Base-by-base conservation (phyloP, 352 stramenopile species). In the Salisapilia sapeloensis region DNA sequence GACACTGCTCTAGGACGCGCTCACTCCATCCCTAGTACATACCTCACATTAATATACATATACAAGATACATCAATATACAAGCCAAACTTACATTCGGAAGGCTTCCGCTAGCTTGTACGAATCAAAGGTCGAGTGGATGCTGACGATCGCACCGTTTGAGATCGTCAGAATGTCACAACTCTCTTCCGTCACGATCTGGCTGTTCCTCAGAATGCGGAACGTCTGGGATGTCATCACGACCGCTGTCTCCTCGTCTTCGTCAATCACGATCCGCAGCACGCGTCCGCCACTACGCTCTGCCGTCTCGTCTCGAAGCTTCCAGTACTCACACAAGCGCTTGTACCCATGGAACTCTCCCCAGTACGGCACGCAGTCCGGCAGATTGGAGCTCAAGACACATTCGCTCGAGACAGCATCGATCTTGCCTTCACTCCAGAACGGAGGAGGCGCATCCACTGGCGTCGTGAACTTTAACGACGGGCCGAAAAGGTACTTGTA, bases 91-190 rank as follows among this genome's bases (percentile, higher is more conserved):
- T 75, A 90, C 75, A 81, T 85, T 56, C 56, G 54, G 48, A 90
- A 90, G 28, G 75, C 65, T 38, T 82, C 58, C 12, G 75, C 70
- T 33, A 90, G 72, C 44, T 69, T 65, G 47, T 66, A 69, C 50
- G 75, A 90, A 55, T 90, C 75, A 34, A 87, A 90, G 27, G 74
- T 90, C 54, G 67, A 84, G 50, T 90, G 75, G 32, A 90, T 85
- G 40, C 65, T 86, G 27, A 78, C 58, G 43, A 90, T 81, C 29
- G 48, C 53, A 32, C 71, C 69, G 30, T 55, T 55, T 30, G 50
- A 82, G 33, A 90, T 55, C 36, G 66, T 85, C 24, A 90, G 39
- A 20, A 90, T 83, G 38, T 90, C 75, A 40, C 75, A 90, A 39
- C 67, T 82, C 42, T 90, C 75, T 37, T 90, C 75, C 17, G 71